Evolutionary conservation across 2,329 filamentous ascomycete genomes (phyloP), one percentile per base, ranked within the genome.

Genomic region (Cladosporium sp.): DNA sequence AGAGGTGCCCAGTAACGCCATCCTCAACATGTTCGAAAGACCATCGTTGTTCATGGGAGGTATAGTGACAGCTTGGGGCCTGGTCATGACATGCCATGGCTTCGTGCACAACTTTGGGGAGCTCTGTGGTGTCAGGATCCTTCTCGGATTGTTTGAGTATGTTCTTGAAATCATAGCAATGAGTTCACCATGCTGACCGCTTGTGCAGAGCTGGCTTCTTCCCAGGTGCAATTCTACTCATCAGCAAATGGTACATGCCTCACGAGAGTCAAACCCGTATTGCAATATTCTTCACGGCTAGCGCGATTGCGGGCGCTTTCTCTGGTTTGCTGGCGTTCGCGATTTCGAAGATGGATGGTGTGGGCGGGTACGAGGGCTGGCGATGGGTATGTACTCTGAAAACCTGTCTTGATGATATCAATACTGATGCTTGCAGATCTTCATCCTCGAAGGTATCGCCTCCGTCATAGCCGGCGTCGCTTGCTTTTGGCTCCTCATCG

Each of bases 181-280:
- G n/a, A 13, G n/a, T 54, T 5, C 51, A 32, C 84, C 4, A 82
- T 82, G 65, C 60, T 84, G 11, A 76, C 78, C 5, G 13, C n/a
- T 13, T 2, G 2, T 21, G 7, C 43, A 83, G 84, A 73, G 86
- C 85, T 48, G 87, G 86, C 48, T 78, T 88, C 6, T 89, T 89
- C 68, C 88, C 88, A 14, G 73, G 73, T 39, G 71, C 72, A 7
- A 69, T 71, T 13, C 71, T 69, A 58, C 69, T 70, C 43, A 56
- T 65, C 32, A 43, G 64, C 16, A 72, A 72, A 67, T 78, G 74
- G 74, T 77, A 78, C 59, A 74, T 74, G 58, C 64, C 76, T 36
- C 66, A 71, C 16, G 76, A 77, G 63, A 62, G 73, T 30, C 73
- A 74, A 36, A 75, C 67, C 53, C 68, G 81, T 0, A 68, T 71